Conservation (phyloP, 2,329 filamentous ascomycete species). For the Exserohilum turcica region DNA sequence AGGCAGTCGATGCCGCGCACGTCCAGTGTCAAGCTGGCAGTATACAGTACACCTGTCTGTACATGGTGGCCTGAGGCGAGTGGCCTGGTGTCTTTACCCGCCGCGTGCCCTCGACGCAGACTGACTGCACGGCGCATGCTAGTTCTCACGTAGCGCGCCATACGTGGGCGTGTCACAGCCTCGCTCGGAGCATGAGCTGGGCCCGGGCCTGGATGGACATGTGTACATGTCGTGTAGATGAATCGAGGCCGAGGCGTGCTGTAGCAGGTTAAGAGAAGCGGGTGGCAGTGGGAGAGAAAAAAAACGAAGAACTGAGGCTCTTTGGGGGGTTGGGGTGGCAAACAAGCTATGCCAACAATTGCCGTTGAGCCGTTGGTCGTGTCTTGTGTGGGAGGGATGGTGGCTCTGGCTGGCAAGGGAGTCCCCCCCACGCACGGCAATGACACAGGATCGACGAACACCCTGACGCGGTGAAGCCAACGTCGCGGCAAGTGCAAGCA, state of each 20-base stretch:
- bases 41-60: too few species aligned
- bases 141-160: conserved; percentile 11
- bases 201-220: conserved; percentile 25
- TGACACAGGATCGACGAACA: conserved; percentile 14
- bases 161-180: conserved; percentile 24
- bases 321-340: conserved; percentile 9
- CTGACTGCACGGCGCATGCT: conserved; percentile 22
- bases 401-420: conserved; percentile 5
- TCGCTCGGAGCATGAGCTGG: conserved; percentile 33
- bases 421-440: conserved; percentile 18
- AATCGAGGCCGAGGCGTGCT: too few species aligned
- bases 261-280: too few species aligned
- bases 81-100: conserved; percentile 30
- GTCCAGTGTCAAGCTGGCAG: background rate
- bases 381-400: background rate
- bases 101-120: too few species aligned
- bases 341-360: conserved; percentile 14
- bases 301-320: conserved; percentile 25
- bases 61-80: conserved; percentile 24
- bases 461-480: background rate
- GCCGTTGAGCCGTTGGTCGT: conserved; percentile 2
- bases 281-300: too few species aligned
- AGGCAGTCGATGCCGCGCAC: background rate
- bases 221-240: too few species aligned
- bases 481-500: background rate